phyloP scores from a whole-genome alignment of 2,329 filamentous ascomycete species.

The Cercospora sesami region DNA sequence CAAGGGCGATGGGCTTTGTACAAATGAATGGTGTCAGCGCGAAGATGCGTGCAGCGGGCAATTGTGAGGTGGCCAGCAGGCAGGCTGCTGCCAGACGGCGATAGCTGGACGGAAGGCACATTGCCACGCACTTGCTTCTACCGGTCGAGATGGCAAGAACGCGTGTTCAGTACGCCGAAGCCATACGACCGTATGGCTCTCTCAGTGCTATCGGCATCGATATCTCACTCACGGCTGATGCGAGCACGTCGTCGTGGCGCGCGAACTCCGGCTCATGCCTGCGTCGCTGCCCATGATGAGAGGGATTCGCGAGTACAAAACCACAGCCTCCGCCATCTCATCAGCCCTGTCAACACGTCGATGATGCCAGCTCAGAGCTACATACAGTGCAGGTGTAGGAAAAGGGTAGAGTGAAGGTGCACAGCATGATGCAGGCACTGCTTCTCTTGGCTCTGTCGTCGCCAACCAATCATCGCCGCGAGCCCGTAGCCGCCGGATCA shows the following conservation, averaged over 20 bases:
- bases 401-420: not conserved
- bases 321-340: not conserved
- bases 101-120: not conserved
- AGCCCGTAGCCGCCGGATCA: conserved; percentile 16
- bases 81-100: not conserved
- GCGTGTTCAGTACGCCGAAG: too few relatives aligned
- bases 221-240: not conserved
- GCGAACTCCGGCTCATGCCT: not conserved
- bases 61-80: not conserved
- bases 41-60: not conserved
- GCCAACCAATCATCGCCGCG: conserved; percentile 11
- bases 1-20: not conserved
- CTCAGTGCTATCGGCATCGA: not conserved
- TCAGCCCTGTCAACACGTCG: not conserved
- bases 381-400: not conserved
- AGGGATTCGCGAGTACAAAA: not conserved
- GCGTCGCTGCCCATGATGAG: not conserved
- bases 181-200: not conserved
- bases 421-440: not conserved
- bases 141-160: not conserved
- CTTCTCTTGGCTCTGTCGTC: conserved; percentile 3
- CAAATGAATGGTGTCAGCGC: not conserved
- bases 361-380: not conserved
- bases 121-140: not conserved
- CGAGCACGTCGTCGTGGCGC: not conserved